Evolutionary conservation across 2,329 filamentous ascomycete species (phyloP), one percentile per base, ranked within the genome.

Genomic region (Ceratocystis colombiana): DNA sequence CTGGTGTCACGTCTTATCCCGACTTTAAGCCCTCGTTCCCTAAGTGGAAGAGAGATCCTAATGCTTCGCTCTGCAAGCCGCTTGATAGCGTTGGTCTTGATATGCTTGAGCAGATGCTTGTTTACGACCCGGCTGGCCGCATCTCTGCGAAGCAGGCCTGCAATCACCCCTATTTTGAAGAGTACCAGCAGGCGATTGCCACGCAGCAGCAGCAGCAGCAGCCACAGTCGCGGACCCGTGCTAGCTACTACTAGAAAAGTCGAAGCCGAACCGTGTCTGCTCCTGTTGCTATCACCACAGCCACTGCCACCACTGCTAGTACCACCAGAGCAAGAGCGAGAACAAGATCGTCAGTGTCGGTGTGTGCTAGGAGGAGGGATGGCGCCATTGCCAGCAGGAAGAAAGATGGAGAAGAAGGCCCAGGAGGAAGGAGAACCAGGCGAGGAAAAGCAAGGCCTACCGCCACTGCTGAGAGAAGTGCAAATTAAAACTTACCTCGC

Each of bases 1-100:
- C 91, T 41, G 91, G 91, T 68, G 90, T 96, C 67, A 94, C 90
- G n/a, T 91, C 89, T 6, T 95, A 95, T 78, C 91, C 91, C 53
- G 92, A 96, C 76, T 96, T 91, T 82, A 96, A 96, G 77, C 76
- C 88, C 33, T 92, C 89, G 2, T 96, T 96, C 77, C 91, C 91
- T 70, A 95, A 95, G 77, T 96, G 91, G 91, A 81, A 82, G 71
- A 85, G 89, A 67, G 87, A 91, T 72, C 80, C 83, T 68, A 80
- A 82, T 28, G 79, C 80, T 62, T 78, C 83, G 33, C 80, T 94
- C 45, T 89, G 91, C 72, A 82, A 84, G 55, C 87, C 82, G 65
- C 82, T 96, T 61, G 89, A 95, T 70, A 84, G 88, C 1, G 76
- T 80, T 28, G 88, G 88, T 28, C 79, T 89, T 12, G 85, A 90